phyloP scores from a whole-genome alignment of 768 basidiomycete species.

The Mycena chlorophos region DNA sequence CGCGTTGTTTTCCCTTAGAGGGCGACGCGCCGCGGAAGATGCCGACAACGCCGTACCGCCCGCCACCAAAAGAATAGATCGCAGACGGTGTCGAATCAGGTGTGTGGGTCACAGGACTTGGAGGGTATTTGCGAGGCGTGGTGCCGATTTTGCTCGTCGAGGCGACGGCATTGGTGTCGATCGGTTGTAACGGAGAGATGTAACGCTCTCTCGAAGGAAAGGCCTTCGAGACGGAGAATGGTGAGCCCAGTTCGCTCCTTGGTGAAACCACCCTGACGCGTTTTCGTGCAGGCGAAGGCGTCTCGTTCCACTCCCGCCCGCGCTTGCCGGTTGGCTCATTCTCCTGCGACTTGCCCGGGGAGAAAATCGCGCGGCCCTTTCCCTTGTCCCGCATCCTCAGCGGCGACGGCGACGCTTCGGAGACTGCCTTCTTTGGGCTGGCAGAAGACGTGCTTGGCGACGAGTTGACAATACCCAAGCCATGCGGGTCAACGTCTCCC shows the following conservation, averaged over 20 bases:
- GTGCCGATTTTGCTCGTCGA: background rate
- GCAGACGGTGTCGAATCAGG: background rate
- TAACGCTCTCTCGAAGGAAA: background rate
- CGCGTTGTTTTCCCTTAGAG: background rate
- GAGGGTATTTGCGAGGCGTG: background rate
- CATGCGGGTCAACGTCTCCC: slow-evolving; percentile 25
- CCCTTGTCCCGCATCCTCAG: background rate
- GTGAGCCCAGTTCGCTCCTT: background rate
- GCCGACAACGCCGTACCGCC: background rate
- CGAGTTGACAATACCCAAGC: slow-evolving; percentile 35
- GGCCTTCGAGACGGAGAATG: background rate
- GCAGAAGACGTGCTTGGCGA: slow-evolving; percentile 4
- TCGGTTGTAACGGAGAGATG: background rate
- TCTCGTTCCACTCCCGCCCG: background rate
- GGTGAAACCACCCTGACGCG: background rate
- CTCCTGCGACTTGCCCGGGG: background rate
- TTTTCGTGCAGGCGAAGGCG: background rate
- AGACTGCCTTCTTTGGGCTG: background rate
- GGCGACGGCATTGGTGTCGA: background rate
- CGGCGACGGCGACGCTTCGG: slow-evolving; percentile 8
- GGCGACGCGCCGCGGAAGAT: background rate
- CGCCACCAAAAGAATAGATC: background rate
- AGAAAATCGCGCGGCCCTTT: background rate
- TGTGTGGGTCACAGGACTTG: background rate
- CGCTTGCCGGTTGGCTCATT: background rate